Evolutionary conservation across 768 basidiomycete species (phyloP).

Genomic region (Porpolomopsis calyptriformis): DNA sequence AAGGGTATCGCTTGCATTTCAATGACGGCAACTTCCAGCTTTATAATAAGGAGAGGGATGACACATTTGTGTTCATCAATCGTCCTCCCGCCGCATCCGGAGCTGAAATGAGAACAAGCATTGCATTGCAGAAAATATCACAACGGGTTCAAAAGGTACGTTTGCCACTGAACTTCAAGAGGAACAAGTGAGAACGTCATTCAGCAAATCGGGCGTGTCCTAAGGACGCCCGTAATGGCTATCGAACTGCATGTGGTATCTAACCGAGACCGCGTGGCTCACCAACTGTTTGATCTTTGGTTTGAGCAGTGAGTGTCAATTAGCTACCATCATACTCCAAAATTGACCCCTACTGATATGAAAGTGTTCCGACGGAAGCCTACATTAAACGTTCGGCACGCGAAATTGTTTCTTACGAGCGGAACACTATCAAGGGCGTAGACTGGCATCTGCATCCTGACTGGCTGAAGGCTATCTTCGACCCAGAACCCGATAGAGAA

Average conservation of each 20-base stretch:
- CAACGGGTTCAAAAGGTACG: slow-evolving; percentile 39
- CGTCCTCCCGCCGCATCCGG: slow-evolving; percentile 35
- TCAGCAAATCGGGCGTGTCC: slow-evolving; percentile 53
- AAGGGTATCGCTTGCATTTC: slow-evolving; percentile 47
- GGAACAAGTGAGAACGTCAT: too few species aligned
- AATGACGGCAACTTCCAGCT: slow-evolving; percentile 47
- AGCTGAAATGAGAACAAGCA: slow-evolving; percentile 43
- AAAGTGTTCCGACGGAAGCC: slow-evolving; percentile 38
- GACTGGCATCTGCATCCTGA: slow-evolving; percentile 27
- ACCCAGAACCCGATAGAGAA: slow-evolving; percentile 17
- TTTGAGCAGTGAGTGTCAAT: slow-evolving; percentile 45
- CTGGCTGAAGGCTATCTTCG: slow-evolving; percentile 20
- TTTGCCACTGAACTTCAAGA: too few species aligned
- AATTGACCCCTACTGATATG: neutral
- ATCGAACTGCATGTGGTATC: slow-evolving; percentile 64
- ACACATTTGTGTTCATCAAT: slow-evolving; percentile 52
- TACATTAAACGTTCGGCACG: slow-evolving; percentile 38
- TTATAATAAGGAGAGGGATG: slow-evolving; percentile 38
- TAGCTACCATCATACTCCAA: neutral
- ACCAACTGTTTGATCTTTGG: slow-evolving; percentile 58
- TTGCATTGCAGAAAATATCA: slow-evolving; percentile 55
- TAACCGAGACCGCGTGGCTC: slow-evolving; percentile 53
- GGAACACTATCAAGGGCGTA: slow-evolving; percentile 30
- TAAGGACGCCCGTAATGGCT: slow-evolving; percentile 37
- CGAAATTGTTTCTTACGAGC: slow-evolving; percentile 29